Evolutionary conservation across 192 early-diverging fungal species (phyloP), one percentile per base, ranked within the genome.

Genomic region (Entrophospora sp.): DNA sequence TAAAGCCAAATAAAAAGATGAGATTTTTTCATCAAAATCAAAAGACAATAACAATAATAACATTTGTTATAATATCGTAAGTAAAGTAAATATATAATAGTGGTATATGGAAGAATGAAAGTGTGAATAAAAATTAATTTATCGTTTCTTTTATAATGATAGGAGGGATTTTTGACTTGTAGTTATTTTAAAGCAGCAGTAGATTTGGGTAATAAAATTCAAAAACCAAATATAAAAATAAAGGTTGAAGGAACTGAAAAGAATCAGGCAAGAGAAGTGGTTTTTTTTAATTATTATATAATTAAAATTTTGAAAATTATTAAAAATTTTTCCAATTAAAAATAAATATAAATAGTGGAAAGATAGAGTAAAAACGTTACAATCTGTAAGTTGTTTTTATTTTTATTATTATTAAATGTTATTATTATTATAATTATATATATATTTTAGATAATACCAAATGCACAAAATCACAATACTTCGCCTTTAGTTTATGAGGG

Each of bases 401-500:
- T 8, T 5, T 61, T 13, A 30, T 63, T 36, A 28, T 52, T 30
- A 28, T 6, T 24, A 6, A 14, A 5, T 45, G 31, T 30, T 63
- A 57, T 28, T 22, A n/a, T 18, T 16, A 62, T 16, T 43, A 36
- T 28, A 13, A 66, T 34, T 25, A 13, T 12, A 8, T n/a, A 35
- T 46, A 14, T 59, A 10, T 27, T 45, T 35, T 36, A 45, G 48
- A 28, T 66, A 53, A 38, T 68, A 16, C 61, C 66, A 20, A 46
- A 65, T 28, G 48, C 69, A 31, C 37, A 44, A 22, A 24, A 22
- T 18, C 77, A 79, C 53, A 60, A 57, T 36, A 72, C 77, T 18
- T 79, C 77, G 0, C 77, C 77, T 22, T 79, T 79, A 42, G 74
- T 79, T 53, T 79, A 79, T 57, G 74, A 79, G 58, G 77, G 77